phyloP scores from a whole-genome alignment of 495 filamentous ascomycete species.

The Penicillium psychrofluorescens region DNA sequence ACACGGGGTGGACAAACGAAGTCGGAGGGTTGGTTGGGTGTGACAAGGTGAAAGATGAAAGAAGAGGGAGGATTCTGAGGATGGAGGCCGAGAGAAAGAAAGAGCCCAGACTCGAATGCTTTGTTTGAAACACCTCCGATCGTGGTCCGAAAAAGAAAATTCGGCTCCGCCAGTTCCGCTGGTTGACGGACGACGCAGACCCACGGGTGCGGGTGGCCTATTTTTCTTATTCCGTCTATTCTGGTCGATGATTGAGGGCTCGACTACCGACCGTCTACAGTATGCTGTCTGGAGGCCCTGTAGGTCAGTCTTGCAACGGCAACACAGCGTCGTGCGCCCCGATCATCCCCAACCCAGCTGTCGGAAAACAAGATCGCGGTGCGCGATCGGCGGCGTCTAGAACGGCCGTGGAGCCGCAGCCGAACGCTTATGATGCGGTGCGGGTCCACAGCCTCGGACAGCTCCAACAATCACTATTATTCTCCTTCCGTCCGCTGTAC shows the following conservation, averaged over 20 bases:
- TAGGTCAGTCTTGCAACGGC: neutral
- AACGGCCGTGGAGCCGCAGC: constrained; percentile 6
- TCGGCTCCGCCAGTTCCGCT: constrained; percentile 16
- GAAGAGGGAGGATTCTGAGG: neutral
- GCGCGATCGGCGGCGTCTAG: constrained; percentile 19
- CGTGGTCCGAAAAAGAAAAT: neutral
- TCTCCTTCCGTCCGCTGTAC: neutral
- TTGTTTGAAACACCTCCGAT: neutral
- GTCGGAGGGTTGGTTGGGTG: no score
- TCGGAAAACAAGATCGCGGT: neutral
- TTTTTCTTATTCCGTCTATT: neutral
- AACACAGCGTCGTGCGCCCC: constrained; percentile 5
- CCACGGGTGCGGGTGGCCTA: constrained; percentile 3
- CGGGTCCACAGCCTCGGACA: neutral
- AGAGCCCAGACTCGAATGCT: neutral
- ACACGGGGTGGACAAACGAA: neutral
- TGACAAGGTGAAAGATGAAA: neutral
- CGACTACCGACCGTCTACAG: no score
- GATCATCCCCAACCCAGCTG: no score
- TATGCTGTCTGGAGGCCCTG: no score
- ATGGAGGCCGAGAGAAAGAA: neutral
- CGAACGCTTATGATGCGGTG: constrained; percentile 15
- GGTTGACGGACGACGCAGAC: constrained; percentile 4
- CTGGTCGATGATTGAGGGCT: neutral
- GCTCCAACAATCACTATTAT: neutral